Conservation (phyloP, 2,329 filamentous ascomycete species). For the Phaeosphaeria sp. region DNA sequence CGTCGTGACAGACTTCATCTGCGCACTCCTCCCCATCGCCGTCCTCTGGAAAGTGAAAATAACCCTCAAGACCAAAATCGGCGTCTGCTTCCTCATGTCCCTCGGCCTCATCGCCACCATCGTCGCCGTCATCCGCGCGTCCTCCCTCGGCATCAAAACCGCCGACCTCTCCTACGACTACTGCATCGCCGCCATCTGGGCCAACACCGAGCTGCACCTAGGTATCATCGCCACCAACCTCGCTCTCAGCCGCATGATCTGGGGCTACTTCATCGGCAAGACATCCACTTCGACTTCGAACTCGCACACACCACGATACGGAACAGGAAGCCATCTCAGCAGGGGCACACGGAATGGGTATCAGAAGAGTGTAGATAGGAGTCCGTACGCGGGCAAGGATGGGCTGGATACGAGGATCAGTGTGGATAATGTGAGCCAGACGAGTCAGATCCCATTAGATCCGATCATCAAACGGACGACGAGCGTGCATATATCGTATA, state of each 20-base stretch:
- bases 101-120: constrained; percentile 28
- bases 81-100: constrained; percentile 34
- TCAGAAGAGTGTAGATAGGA: constrained; percentile 6
- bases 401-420: constrained; percentile 8
- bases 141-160: constrained; percentile 28
- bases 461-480: constrained; percentile 14
- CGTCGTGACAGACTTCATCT: constrained; percentile 32
- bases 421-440: constrained; percentile 13
- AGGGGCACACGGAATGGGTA: constrained; percentile 9
- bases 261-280: constrained; percentile 9
- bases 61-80: constrained; percentile 24
- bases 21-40: constrained; percentile 29
- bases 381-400: constrained; percentile 1
- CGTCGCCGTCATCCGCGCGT: constrained; percentile 25
- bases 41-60: constrained; percentile 33
- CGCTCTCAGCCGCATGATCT: constrained; percentile 19
- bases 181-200: constrained; percentile 33
- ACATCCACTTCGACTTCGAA: neutral
- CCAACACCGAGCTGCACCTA: constrained; percentile 33
- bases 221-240: constrained; percentile 39
- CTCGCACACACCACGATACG: constrained; percentile 8
- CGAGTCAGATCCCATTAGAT: constrained; percentile 15
- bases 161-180: constrained; percentile 33
- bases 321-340: constrained; percentile 6
- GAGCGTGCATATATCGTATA: constrained; percentile 10